Evolutionary conservation across 164 flowering plant species (phyloP).

Genomic region (Tinospora cordifolia): DNA sequence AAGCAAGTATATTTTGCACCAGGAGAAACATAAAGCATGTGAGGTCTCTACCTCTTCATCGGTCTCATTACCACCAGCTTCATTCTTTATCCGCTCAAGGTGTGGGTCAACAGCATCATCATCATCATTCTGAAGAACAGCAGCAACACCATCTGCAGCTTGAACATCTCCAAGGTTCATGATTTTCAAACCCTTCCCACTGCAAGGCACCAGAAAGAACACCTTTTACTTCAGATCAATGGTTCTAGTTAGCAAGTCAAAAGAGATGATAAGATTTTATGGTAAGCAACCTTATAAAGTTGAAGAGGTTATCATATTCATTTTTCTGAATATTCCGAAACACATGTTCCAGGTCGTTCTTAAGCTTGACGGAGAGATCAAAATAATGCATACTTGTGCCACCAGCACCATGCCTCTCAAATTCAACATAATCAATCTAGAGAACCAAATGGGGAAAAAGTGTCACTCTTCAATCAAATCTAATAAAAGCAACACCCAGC

Average conservation of each 20-base stretch:
- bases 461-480: neutral
- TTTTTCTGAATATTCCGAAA: slow-evolving; percentile 93
- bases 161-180: slow-evolving; percentile 57
- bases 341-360: slow-evolving; percentile 82
- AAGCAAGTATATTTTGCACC: neutral
- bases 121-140: slow-evolving; percentile 55
- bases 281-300: slow-evolving; percentile 63
- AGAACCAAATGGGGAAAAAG: neutral
- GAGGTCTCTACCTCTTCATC: slow-evolving; percentile 85
- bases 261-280: neutral
- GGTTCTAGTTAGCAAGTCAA: neutral
- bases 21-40: neutral
- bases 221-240: neutral
- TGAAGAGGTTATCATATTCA: slow-evolving; percentile 79
- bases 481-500: neutral
- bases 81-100: slow-evolving; percentile 80
- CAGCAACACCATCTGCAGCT: slow-evolving; percentile 52
- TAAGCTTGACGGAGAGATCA: slow-evolving; percentile 78
- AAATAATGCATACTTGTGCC: slow-evolving; percentile 97
- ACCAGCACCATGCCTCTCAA: slow-evolving; percentile 93
- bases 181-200: slow-evolving; percentile 80
- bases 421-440: slow-evolving; percentile 91
- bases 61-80: slow-evolving; percentile 81
- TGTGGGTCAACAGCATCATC: slow-evolving; percentile 94
- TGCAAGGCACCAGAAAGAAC: slow-evolving; percentile 23